Evolutionary conservation across 2,329 filamentous ascomycete genomes (phyloP).

Genomic region (Phoma herbarum): DNA sequence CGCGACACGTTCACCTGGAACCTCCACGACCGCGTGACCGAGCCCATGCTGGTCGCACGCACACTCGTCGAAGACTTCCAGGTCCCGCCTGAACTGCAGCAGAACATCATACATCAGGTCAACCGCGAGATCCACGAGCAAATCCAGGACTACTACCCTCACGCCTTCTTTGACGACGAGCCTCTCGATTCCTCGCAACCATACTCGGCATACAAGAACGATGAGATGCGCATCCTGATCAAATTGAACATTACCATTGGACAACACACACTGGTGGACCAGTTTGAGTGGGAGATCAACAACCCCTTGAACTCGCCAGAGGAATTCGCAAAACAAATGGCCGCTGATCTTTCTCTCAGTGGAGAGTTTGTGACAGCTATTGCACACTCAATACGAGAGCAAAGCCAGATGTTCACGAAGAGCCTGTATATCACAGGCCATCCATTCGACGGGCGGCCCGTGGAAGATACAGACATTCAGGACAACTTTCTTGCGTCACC

Average conservation of each 20-base stretch:
- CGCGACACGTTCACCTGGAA: constrained; percentile 99
- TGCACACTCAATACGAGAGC: constrained; percentile 96
- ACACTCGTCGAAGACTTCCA: constrained; percentile 87
- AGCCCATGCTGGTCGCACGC: constrained; percentile 82
- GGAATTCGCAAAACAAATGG: constrained; percentile 90
- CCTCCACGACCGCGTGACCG: constrained; percentile 85
- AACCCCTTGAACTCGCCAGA: constrained; percentile 93
- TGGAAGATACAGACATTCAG: constrained; percentile 90
- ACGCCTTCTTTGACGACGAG: constrained; percentile 88
- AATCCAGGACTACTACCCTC: constrained; percentile 90
- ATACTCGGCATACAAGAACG: constrained; percentile 95
- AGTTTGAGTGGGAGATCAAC: constrained; percentile 99
- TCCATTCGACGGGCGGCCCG: constrained; percentile 90
- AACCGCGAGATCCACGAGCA: constrained; percentile 85
- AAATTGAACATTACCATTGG: constrained; percentile 99
- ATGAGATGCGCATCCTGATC: constrained; percentile 96
- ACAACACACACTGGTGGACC: constrained; percentile 90
- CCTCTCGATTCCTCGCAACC: constrained; percentile 88
- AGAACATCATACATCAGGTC: constrained; percentile 69
- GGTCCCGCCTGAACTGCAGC: constrained; percentile 73
- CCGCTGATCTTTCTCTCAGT: constrained; percentile 85
- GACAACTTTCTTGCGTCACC: constrained; percentile 87
- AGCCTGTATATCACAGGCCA: constrained; percentile 93
- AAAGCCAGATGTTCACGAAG: constrained; percentile 91
- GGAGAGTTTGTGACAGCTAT: constrained; percentile 98